Percentiles rank a stretch among this genome's conserved stretches.
Evolutionary conservation across 306 rosid genomes (phyloP).

Genomic region (Senna tora): DNA sequence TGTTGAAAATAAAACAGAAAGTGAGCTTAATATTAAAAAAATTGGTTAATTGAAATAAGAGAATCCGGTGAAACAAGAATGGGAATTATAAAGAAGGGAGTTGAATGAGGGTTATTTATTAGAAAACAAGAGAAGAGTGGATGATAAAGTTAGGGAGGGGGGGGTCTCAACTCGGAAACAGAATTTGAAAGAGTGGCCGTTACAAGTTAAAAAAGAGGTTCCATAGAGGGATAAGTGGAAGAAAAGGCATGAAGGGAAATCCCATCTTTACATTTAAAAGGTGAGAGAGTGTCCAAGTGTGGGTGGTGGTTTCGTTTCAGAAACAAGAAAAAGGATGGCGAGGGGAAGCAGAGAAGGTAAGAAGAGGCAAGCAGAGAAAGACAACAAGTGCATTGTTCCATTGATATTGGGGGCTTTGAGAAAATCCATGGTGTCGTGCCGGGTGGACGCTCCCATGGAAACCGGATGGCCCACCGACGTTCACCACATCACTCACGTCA

Average conservation of each 20-base stretch:
- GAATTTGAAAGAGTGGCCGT: conserved; percentile 79
- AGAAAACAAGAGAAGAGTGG: background rate
- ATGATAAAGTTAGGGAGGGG: conserved; percentile 13
- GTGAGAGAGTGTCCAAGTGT: too few relatives aligned
- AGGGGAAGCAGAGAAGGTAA: conserved; percentile 40
- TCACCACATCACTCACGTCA: conserved; percentile 80
- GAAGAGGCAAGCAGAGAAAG: conserved; percentile 58
- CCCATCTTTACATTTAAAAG: too few relatives aligned
- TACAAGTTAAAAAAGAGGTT: conserved; percentile 43
- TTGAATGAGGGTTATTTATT: too few relatives aligned
- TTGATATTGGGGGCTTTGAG: conserved; percentile 68
- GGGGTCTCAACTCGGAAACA: background rate
- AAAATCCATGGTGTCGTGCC: conserved; percentile 89
- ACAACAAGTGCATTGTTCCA: conserved; percentile 64
- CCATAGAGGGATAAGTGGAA: too few relatives aligned
- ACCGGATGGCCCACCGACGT: conserved; percentile 96
- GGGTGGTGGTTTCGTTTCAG: too few relatives aligned
- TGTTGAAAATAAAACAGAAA: too few relatives aligned
- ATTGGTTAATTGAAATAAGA: background rate
- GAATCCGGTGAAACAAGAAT: background rate
- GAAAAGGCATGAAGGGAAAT: too few relatives aligned
- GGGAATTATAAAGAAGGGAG: background rate
- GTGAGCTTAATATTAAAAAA: too few relatives aligned
- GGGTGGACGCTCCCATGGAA: conserved; percentile 72
- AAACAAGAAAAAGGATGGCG: too few relatives aligned